Conservation (phyloP, 1,284 basidiomycete species). For the Mycosarcoma maydis region DNA sequence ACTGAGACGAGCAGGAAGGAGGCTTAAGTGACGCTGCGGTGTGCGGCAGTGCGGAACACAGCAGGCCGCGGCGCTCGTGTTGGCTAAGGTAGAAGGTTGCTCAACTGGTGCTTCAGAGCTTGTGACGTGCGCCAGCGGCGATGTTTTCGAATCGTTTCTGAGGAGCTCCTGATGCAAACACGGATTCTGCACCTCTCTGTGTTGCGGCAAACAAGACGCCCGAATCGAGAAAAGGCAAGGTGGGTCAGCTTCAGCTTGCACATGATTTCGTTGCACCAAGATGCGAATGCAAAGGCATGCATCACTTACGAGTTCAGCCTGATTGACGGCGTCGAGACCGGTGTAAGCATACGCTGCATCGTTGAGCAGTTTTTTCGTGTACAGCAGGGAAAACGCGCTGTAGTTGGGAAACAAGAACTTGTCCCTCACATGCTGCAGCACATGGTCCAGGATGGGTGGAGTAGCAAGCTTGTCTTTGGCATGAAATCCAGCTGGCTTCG, state of each 20-base stretch:
- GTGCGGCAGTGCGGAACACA: too few relatives aligned
- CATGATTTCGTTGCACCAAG: too few relatives aligned
- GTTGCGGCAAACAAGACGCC: too few relatives aligned
- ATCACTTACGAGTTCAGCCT: slow-evolving; percentile 52
- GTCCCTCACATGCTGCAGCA: slow-evolving; percentile 28
- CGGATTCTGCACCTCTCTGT: slow-evolving; percentile 48
- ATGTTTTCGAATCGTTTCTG: slow-evolving; percentile 38
- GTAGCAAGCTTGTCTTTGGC: slow-evolving; percentile 28
- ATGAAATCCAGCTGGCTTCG: slow-evolving; percentile 23
- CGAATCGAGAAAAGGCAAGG: background rate
- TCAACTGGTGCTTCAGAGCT: slow-evolving; percentile 40
- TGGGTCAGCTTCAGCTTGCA: too few relatives aligned
- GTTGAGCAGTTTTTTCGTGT: slow-evolving; percentile 51
- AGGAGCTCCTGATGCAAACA: slow-evolving; percentile 46
- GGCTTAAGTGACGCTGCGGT: too few relatives aligned
- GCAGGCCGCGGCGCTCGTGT: too few relatives aligned
- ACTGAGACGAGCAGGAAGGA: too few relatives aligned
- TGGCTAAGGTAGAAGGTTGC: too few relatives aligned
- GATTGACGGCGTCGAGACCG: slow-evolving; percentile 37
- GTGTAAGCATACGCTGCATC: slow-evolving; percentile 42
- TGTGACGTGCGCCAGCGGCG: slow-evolving; percentile 49
- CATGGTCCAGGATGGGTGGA: slow-evolving; percentile 37
- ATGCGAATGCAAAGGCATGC: too few relatives aligned
- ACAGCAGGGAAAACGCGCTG: slow-evolving; percentile 45
- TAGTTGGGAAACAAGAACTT: slow-evolving; percentile 43